phyloP scores from a whole-genome alignment of 1,284 basidiomycete species.

The Chondrostereum purpureum region DNA sequence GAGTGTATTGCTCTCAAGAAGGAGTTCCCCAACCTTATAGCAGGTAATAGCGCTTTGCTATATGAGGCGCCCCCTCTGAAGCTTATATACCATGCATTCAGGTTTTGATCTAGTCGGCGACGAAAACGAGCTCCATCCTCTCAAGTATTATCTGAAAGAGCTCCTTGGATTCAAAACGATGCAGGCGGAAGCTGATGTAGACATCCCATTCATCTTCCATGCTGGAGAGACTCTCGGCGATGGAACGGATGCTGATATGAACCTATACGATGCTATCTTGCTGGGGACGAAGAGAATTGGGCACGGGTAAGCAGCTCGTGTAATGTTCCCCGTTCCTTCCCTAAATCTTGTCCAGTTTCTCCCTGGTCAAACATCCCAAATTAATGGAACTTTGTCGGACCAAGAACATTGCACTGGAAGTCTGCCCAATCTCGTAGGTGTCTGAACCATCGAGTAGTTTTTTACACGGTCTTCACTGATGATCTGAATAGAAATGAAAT shows the following conservation, averaged over 20 bases:
- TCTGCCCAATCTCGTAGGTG: constrained; percentile 66
- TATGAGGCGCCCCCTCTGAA: constrained; percentile 1
- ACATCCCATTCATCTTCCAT: constrained; percentile 76
- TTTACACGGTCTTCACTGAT: constrained; percentile 4
- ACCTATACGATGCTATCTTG: constrained; percentile 74
- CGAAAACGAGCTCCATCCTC: constrained; percentile 58
- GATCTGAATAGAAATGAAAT: constrained; percentile 52
- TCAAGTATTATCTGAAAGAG: constrained; percentile 58
- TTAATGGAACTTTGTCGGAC: constrained; percentile 63
- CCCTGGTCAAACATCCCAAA: constrained; percentile 66
- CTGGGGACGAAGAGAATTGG: constrained; percentile 75
- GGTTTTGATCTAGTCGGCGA: constrained; percentile 79
- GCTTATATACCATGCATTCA: constrained; percentile 18
- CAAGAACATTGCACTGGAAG: constrained; percentile 58
- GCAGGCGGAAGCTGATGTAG: constrained; percentile 49
- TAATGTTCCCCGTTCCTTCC: constrained; percentile 1
- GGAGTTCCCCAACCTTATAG: constrained; percentile 68
- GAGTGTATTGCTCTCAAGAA: constrained; percentile 71
- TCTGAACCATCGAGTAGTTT: no score
- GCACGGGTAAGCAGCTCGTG: constrained; percentile 47
- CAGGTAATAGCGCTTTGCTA: constrained; percentile 32
- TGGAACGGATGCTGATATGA: constrained; percentile 61
- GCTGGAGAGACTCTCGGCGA: constrained; percentile 76
- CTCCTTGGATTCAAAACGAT: constrained; percentile 55
- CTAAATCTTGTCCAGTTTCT: constrained; percentile 39